phyloP scores from a whole-genome alignment of 2,329 filamentous ascomycete species.

The Claviceps digitariae region DNA sequence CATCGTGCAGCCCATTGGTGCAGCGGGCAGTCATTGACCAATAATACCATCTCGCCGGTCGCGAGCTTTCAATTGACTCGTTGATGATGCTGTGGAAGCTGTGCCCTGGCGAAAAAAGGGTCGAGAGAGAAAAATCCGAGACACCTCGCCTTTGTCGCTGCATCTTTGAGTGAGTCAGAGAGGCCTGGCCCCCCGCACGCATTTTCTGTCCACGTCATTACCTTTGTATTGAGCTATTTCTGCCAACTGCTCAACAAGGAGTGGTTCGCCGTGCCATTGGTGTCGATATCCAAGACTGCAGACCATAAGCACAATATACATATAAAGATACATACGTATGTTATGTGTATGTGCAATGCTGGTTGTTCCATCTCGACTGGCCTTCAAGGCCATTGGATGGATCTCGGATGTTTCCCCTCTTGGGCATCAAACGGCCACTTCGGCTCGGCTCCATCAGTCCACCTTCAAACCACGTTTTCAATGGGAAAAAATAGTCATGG shows the following conservation, averaged over 20 bases:
- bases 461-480: not conserved
- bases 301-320: not conserved
- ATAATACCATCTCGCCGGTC: not conserved
- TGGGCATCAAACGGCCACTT: constrained; percentile 1
- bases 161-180: not conserved
- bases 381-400: not conserved
- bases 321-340: too few species aligned
- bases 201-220: not conserved
- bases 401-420: not conserved
- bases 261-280: not conserved
- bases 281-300: not conserved
- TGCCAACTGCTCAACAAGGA: not conserved
- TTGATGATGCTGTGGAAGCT: not conserved
- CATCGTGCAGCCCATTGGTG: constrained; percentile 1
- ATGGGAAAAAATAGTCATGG: not conserved
- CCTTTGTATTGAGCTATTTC: not conserved
- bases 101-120: not conserved
- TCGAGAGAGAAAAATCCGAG: not conserved
- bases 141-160: not conserved
- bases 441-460: not conserved
- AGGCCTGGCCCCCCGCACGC: not conserved
- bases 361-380: not conserved
- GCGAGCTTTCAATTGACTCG: not conserved
- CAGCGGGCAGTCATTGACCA: constrained; percentile 1
- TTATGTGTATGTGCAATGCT: not conserved